Evolutionary conservation across 106 monocot species (phyloP).

Genomic region (Apostasia shenzhenica): DNA sequence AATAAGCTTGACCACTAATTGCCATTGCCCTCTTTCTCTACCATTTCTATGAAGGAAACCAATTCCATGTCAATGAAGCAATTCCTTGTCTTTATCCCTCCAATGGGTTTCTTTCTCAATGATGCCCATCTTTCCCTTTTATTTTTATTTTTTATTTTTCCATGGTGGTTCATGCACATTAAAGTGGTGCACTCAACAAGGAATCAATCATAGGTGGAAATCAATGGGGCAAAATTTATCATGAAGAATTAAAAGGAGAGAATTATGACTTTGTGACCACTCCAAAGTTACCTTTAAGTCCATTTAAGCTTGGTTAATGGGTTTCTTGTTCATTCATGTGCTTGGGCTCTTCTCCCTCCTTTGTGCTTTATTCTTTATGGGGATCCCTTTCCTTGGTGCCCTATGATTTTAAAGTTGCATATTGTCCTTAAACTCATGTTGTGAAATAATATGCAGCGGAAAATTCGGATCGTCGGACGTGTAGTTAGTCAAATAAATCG

Average conservation of each 20-base stretch:
- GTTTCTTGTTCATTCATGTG: not conserved
- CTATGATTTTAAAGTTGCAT: too few species aligned
- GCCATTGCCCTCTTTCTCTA: too few species aligned
- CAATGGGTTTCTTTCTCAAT: not conserved
- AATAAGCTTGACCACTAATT: too few species aligned
- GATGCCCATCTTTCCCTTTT: slow-evolving; percentile 2
- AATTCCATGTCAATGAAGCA: slow-evolving; percentile 6
- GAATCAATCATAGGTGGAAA: not conserved
- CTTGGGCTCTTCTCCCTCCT: slow-evolving; percentile 8
- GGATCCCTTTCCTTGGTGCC: not conserved
- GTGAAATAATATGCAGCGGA: too few species aligned
- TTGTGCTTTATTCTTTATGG: slow-evolving; percentile 7
- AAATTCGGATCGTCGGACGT: too few species aligned
- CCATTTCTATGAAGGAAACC: too few species aligned
- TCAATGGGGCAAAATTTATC: not conserved
- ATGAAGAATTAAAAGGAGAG: slow-evolving; percentile 6
- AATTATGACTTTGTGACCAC: slow-evolving; percentile 3
- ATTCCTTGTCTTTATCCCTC: slow-evolving; percentile 8
- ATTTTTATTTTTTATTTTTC: not conserved
- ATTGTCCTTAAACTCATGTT: too few species aligned
- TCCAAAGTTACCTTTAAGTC: not conserved
- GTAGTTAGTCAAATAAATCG: too few species aligned
- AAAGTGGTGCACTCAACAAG: slow-evolving; percentile 15
- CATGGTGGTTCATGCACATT: slow-evolving; percentile 11
- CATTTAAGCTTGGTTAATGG: slow-evolving; percentile 4